phyloP scores from a whole-genome alignment of 345 rosid species.

The Eucalyptus grandis region DNA sequence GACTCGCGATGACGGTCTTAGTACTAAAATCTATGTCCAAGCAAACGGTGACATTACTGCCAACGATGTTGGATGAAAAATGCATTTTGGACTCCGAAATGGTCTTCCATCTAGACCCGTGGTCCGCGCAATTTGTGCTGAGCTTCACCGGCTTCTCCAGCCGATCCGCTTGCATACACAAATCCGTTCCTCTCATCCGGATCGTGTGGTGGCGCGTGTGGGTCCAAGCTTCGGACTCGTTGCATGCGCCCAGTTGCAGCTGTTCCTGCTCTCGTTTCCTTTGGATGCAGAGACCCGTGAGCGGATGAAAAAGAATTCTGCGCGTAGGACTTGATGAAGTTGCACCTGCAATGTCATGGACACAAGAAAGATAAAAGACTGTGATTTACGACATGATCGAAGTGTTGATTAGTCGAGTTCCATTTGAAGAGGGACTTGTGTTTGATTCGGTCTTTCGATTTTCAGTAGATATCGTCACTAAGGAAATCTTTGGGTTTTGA shows the following conservation, averaged over 20 bases:
- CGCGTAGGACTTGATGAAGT: constrained; percentile 27
- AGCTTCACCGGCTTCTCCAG: constrained; percentile 12
- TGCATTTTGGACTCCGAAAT: constrained; percentile 3
- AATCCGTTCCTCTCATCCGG: constrained; percentile 24
- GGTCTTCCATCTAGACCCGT: background rate
- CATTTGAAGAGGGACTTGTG: background rate
- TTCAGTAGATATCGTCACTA: background rate
- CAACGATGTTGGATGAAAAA: background rate
- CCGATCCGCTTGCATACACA: constrained; percentile 40
- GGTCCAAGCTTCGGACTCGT: constrained; percentile 53
- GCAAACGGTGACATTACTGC: background rate
- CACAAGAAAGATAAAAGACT: background rate
- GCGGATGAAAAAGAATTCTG: constrained; percentile 59
- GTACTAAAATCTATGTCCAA: background rate
- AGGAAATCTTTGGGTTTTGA: no score
- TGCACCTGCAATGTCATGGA: constrained; percentile 33
- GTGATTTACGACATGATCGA: background rate
- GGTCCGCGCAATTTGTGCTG: background rate
- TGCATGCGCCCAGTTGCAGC: constrained; percentile 48
- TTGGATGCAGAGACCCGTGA: constrained; percentile 58
- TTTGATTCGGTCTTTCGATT: background rate
- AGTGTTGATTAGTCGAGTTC: background rate
- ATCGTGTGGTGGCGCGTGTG: constrained; percentile 29
- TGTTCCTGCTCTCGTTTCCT: constrained; percentile 18
- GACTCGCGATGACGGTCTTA: background rate